Evolutionary conservation across 2,329 filamentous ascomycete species (phyloP), one percentile per base, ranked within the genome.

Genomic region (Fusarium sp.): DNA sequence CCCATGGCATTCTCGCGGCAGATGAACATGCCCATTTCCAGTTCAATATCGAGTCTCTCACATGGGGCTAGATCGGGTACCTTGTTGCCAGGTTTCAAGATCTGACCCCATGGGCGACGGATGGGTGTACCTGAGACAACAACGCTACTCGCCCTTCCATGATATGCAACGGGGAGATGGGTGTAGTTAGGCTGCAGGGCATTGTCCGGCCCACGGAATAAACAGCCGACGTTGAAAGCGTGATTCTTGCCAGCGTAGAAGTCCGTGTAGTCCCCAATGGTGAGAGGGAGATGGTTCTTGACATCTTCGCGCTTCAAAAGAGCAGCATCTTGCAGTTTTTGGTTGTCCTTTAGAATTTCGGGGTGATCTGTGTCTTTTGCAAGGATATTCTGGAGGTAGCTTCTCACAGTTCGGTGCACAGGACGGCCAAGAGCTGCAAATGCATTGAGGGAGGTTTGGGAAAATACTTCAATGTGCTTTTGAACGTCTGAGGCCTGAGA

Each of bases 161-260:
- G 92, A 71, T 96, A 96, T 2, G 88, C 92, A 4, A 95, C 91
- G 1, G 92, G 92, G 0, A 96, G 81, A 69, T 94, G 90, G 48
- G 86, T 91, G 77, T 95, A 96, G 75, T 95, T 95, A 11, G 91
- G 90, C 76, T 94, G 90, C 20, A 96, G 81, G 0, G 91, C 91
- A 68, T 93, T 92, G 17, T 86, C 84, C 0, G 89, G 85, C 0
- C 91, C 91, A 32, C 92, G 87, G 79, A 95, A 93, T 21, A 94
- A 83, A 2, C 87, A 85, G 6, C 91, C 91, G 10, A 91, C 83
- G 69, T 79, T 80, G 81, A 88, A 91, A 7, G 92, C 92, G 77
- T 96, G 92, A 74, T 94, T 90, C 71, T 90, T 80, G 47, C 92
- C 91, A 15, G 90, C 92, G 74, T 92, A 96, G 80, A 95, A 96